phyloP scores from a whole-genome alignment of 208 protist species.

The Crithidia fasciculata region DNA sequence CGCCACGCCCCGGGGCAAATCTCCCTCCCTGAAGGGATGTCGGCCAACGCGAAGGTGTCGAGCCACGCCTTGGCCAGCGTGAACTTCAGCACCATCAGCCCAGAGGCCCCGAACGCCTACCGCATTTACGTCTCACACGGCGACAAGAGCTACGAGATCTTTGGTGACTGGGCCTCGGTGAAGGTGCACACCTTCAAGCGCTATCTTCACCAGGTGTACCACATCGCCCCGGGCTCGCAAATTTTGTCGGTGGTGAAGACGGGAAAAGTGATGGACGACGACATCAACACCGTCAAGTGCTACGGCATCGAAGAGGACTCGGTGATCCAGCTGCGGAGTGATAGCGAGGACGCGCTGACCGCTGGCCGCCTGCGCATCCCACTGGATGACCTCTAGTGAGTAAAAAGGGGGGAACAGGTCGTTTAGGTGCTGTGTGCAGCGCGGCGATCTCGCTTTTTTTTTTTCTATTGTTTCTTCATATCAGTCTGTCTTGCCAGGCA shows the following conservation, averaged over 20 bases:
- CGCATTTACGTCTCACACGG: slow-evolving; percentile 81
- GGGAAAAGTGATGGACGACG: slow-evolving; percentile 72
- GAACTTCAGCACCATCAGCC: slow-evolving; percentile 86
- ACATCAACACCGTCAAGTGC: slow-evolving; percentile 72
- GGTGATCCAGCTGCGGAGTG: slow-evolving; percentile 69
- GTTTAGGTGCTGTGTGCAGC: background rate
- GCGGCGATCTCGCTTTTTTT: background rate
- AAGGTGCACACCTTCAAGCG: slow-evolving; percentile 90
- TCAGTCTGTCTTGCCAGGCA: too few species aligned
- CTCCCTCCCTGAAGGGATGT: slow-evolving; percentile 49
- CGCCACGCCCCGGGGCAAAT: slow-evolving; percentile 80
- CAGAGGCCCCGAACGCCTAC: slow-evolving; percentile 80
- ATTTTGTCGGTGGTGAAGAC: slow-evolving; percentile 57
- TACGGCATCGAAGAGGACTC: slow-evolving; percentile 75
- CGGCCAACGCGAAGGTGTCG: slow-evolving; percentile 51
- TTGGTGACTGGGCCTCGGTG: slow-evolving; percentile 83
- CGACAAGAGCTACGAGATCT: slow-evolving; percentile 85
- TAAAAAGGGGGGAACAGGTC: background rate
- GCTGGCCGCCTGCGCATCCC: slow-evolving; percentile 42
- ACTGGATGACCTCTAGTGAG: slow-evolving; percentile 59
- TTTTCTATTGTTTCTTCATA: slow-evolving; percentile 2
- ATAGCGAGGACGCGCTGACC: slow-evolving; percentile 25
- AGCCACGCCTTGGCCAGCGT: slow-evolving; percentile 74
- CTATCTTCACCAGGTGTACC: slow-evolving; percentile 87
- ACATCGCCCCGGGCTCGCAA: slow-evolving; percentile 73